These are phyloP conservation scores for Balakata baccata DNA, from an alignment of 345 rosid species.

Conservation along the genomic window DNA sequence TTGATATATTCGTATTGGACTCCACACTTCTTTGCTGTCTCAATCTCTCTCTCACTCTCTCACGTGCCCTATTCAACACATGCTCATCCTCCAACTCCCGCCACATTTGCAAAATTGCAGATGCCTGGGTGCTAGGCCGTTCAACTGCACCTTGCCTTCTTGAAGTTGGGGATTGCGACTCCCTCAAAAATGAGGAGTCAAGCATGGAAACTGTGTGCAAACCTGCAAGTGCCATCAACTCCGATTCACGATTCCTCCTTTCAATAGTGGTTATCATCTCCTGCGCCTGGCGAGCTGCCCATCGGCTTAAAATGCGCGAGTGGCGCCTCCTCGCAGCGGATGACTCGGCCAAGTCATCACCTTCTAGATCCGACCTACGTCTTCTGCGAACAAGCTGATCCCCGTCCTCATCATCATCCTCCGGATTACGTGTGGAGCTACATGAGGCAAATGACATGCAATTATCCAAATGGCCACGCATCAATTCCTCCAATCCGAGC, in stretches of 20 bases:
- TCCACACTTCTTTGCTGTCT: constrained; percentile 67
- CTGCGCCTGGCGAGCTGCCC: constrained; percentile 99
- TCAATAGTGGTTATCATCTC: constrained; percentile 97
- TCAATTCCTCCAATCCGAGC: constrained; percentile 76
- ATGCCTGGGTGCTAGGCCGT: constrained; percentile 84
- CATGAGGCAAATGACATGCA: constrained; percentile 84
- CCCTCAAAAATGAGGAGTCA: constrained; percentile 89
- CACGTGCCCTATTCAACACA: constrained; percentile 76
- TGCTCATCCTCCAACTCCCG: constrained; percentile 99
- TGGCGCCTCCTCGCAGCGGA: constrained; percentile 88
- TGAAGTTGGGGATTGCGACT: constrained; percentile 69
- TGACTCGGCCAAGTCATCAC: constrained; percentile 88
- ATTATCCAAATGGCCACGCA: constrained; percentile 86
- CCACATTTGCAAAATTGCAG: constrained; percentile 95
- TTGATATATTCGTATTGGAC: constrained; percentile 45
- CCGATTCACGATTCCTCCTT: constrained; percentile 93
- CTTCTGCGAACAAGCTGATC: constrained; percentile 82
- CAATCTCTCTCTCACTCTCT: constrained; percentile 73
- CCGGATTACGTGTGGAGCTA: constrained; percentile 62
- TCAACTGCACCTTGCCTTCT: constrained; percentile 73
- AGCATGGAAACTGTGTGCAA: constrained; percentile 95
- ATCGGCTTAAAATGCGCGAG: constrained; percentile 70
- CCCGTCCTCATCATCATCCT: constrained; percentile 73
- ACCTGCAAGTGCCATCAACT: constrained; percentile 92
- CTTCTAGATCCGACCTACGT: constrained; percentile 80